A percentile compares a stretch with the other conserved stretches of the same genome.
Conservation (phyloP, 352 stramenopile species). For the Phytopythium cucurbitacearum region DNA sequence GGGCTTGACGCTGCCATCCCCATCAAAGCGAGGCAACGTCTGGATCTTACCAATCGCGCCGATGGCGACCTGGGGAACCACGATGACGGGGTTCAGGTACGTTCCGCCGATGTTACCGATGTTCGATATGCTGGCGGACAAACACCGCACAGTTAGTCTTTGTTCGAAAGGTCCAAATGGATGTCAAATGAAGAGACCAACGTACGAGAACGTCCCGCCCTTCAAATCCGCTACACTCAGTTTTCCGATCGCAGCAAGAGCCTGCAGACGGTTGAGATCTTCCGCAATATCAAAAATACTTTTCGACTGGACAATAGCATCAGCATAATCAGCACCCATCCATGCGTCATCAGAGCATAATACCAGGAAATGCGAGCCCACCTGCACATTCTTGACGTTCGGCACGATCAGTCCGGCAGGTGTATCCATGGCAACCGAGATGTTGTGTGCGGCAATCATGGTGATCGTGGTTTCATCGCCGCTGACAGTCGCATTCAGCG, state of each 20-base stretch:
- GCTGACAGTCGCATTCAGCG: constrained; percentile 92
- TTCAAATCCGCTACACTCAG: constrained; percentile 84
- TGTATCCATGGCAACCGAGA: constrained; percentile 98
- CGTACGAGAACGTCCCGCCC: constrained; percentile 89
- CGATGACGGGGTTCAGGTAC: constrained; percentile 96
- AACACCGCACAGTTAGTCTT: constrained; percentile 3
- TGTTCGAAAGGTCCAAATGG: not conserved
- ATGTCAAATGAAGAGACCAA: constrained; percentile 7
- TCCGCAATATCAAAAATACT: constrained; percentile 80
- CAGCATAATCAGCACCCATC: not conserved
- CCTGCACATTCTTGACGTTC: constrained; percentile 93
- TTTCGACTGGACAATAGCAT: constrained; percentile 37
- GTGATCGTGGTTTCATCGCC: constrained; percentile 82
- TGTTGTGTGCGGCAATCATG: constrained; percentile 93
- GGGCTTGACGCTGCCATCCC: constrained; percentile 79
- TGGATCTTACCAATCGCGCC: constrained; percentile 96
- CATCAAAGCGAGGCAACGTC: constrained; percentile 92
- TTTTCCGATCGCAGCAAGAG: constrained; percentile 74
- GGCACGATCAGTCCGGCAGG: constrained; percentile 94
- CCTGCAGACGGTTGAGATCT: constrained; percentile 87
- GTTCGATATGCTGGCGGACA: constrained; percentile 65
- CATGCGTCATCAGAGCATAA: not conserved
- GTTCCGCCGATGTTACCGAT: constrained; percentile 97
- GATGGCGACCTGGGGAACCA: constrained; percentile 96
- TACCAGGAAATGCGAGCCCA: constrained; percentile 8